Evolutionary conservation across 192 early-diverging fungal species (phyloP).

Genomic region (Thoreauomyces humboldtii): DNA sequence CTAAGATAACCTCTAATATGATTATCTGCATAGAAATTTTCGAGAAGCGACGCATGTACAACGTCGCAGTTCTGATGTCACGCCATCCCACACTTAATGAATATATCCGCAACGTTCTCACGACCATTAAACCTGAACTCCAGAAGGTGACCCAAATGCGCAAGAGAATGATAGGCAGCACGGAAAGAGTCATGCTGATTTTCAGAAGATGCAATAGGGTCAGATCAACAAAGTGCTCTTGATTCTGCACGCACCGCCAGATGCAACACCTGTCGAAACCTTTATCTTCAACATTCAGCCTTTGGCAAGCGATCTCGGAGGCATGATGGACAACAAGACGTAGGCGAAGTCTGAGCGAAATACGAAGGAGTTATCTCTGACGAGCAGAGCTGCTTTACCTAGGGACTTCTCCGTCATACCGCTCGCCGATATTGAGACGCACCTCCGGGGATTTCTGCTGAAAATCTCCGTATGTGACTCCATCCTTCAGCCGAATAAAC

Average conservation of each 20-base stretch:
- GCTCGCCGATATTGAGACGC: slow-evolving; percentile 24
- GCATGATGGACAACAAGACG: slow-evolving; percentile 19
- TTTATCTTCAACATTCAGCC: slow-evolving; percentile 36
- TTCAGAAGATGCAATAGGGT: too few relatives aligned
- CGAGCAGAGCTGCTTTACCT: too few relatives aligned
- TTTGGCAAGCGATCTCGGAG: slow-evolving; percentile 24
- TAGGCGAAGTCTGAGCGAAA: slow-evolving; percentile 25
- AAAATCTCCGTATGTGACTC: slow-evolving; percentile 26
- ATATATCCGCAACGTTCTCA: slow-evolving; percentile 44
- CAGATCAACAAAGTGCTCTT: slow-evolving; percentile 31
- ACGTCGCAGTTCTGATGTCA: slow-evolving; percentile 33
- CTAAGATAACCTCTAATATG: background rate
- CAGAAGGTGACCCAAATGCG: slow-evolving; percentile 26
- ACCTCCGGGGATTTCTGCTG: slow-evolving; percentile 30
- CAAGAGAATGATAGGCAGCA: background rate
- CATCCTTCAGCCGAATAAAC: slow-evolving; percentile 8
- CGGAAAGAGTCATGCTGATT: too few relatives aligned
- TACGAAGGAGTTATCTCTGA: too few relatives aligned
- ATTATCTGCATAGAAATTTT: slow-evolving; percentile 29
- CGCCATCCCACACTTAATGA: slow-evolving; percentile 41
- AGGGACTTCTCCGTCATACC: too few relatives aligned
- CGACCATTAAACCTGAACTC: slow-evolving; percentile 34
- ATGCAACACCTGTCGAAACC: slow-evolving; percentile 30
- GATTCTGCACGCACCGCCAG: slow-evolving; percentile 23
- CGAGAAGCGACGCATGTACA: slow-evolving; percentile 26